Conservation (phyloP, 2,329 filamentous ascomycete species). For the Aspergillus sp. region DNA sequence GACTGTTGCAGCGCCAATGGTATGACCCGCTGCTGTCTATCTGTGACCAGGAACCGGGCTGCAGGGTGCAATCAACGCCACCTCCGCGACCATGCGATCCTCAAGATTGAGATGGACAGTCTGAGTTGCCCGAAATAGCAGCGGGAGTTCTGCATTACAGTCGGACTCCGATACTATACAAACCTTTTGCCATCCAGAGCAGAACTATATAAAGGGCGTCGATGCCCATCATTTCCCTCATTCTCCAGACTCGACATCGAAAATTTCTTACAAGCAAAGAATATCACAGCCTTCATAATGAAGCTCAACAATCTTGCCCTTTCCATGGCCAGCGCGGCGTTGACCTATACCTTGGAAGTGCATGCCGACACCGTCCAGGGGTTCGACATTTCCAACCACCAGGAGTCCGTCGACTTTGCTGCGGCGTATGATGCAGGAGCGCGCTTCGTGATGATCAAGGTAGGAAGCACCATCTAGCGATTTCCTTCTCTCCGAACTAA, state of each 20-base stretch:
- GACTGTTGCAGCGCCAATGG: no score
- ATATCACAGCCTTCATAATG: conserved; percentile 1
- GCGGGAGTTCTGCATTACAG: no score
- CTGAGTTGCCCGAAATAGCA: no score
- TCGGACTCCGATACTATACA: no score
- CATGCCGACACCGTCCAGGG: conserved; percentile 7
- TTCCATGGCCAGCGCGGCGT: conserved; percentile 1
- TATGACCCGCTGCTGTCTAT: no score
- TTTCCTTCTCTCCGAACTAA: not conserved
- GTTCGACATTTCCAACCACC: conserved; percentile 15
- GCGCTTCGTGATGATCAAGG: conserved; percentile 13
- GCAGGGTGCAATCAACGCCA: no score
- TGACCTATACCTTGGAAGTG: not conserved
- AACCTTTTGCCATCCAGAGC: no score
- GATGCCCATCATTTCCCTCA: not conserved
- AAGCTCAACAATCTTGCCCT: conserved; percentile 3
- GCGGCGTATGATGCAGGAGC: conserved; percentile 11
- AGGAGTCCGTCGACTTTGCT: conserved; percentile 8
- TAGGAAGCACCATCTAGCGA: not conserved
- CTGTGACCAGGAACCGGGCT: no score
- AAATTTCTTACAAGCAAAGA: not conserved
- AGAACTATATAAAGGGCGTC: not conserved
- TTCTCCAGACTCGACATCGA: not conserved
- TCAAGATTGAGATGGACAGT: no score
- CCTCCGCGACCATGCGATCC: no score